These are phyloP conservation scores for Yamadazyma sp. DNA, from an alignment of 1,139 yeast species.

Conservation along the genomic window DNA sequence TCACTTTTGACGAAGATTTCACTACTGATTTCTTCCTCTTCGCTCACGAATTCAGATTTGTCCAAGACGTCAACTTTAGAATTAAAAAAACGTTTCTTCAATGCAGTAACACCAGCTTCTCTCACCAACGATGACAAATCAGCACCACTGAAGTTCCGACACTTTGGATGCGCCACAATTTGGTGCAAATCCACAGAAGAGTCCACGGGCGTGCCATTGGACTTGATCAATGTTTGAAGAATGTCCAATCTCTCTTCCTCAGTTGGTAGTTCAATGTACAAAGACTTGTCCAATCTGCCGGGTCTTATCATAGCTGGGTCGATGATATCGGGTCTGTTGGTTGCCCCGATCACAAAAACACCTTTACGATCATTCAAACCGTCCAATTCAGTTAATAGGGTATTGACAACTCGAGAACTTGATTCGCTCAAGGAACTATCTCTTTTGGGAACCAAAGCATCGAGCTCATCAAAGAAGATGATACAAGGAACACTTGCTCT, in stretches of 20 bases:
- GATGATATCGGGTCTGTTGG: slow-evolving; percentile 96
- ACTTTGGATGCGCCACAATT: slow-evolving; percentile 73
- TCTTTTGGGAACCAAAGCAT: slow-evolving; percentile 93
- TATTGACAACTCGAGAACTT: slow-evolving; percentile 91
- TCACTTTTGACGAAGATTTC: slow-evolving; percentile 54
- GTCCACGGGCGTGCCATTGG: slow-evolving; percentile 77
- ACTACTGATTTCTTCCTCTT: slow-evolving; percentile 24
- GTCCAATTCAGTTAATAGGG: slow-evolving; percentile 88
- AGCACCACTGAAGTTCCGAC: slow-evolving; percentile 93
- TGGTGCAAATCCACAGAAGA: slow-evolving; percentile 55
- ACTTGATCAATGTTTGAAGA: slow-evolving; percentile 67
- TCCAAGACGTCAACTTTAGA: slow-evolving; percentile 52
- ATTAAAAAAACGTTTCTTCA: slow-evolving; percentile 66
- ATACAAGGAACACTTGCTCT: slow-evolving; percentile 94
- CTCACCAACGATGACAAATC: slow-evolving; percentile 88
- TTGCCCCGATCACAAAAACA: slow-evolving; percentile 93
- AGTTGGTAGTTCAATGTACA: slow-evolving; percentile 86
- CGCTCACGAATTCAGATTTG: slow-evolving; percentile 40
- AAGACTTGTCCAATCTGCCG: slow-evolving; percentile 90
- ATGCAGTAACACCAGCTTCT: slow-evolving; percentile 89
- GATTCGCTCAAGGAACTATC: slow-evolving; percentile 87
- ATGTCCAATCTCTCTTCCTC: slow-evolving; percentile 78
- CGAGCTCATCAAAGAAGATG: slow-evolving; percentile 93
- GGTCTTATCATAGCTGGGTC: slow-evolving; percentile 98
- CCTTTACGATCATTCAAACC: slow-evolving; percentile 93